Conservation (phyloP, 768 basidiomycete genomes). For the Auricularia auricula-judae region DNA sequence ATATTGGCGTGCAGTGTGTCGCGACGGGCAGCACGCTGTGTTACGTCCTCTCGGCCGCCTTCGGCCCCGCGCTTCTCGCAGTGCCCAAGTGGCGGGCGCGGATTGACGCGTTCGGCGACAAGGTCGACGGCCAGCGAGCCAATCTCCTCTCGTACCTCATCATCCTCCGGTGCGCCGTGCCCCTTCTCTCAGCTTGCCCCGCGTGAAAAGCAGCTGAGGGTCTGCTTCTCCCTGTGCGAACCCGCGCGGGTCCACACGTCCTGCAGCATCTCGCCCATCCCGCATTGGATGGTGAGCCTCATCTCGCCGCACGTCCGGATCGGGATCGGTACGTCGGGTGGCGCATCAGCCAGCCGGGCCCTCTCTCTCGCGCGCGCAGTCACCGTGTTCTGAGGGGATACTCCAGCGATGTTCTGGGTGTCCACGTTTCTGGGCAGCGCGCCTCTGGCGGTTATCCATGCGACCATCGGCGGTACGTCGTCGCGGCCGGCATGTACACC, state of each 20-base stretch:
- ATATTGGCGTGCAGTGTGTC: constrained; percentile 44
- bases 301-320: constrained; percentile 90
- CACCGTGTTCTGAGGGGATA: neutral
- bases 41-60: constrained; percentile 83
- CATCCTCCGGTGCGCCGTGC: constrained; percentile 39
- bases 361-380: neutral
- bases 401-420: constrained; percentile 64
- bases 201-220: neutral
- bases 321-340: constrained; percentile 27
- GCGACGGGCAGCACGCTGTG: constrained; percentile 85
- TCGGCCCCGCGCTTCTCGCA: constrained; percentile 84
- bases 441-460: constrained; percentile 88
- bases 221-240: neutral
- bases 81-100: constrained; percentile 76
- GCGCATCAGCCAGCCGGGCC: neutral
- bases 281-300: constrained; percentile 94
- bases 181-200: neutral
- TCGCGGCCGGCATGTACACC: neutral
- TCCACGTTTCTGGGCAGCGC: constrained; percentile 85
- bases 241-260: neutral
- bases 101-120: constrained; percentile 72
- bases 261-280: constrained; percentile 76
- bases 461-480: constrained; percentile 66
- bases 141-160: constrained; percentile 89
- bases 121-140: constrained; percentile 66